These are phyloP conservation scores for Globisporangium mamillatum DNA, from an alignment of 352 stramenopile genomes.

Conservation along the genomic window DNA sequence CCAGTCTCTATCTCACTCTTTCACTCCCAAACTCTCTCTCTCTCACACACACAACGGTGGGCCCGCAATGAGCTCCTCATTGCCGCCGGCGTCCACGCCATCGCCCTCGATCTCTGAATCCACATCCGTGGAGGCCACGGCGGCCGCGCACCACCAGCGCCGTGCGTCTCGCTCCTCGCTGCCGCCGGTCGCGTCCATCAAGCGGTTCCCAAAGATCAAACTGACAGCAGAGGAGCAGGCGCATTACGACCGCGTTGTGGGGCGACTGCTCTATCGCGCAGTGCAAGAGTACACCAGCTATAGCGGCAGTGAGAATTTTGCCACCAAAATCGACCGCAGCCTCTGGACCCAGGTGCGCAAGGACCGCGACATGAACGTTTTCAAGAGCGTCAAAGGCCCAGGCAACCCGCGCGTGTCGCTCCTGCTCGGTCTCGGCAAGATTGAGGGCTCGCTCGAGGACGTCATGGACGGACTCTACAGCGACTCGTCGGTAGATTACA, in stretches of 20 bases:
- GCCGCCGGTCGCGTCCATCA: background rate
- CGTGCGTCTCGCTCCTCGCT: background rate
- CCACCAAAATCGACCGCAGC: conserved; percentile 10
- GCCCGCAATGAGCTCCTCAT: no score
- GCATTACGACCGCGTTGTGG: background rate
- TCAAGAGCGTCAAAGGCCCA: background rate
- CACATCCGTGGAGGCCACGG: no score
- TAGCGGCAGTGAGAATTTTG: background rate
- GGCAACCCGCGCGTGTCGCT: background rate
- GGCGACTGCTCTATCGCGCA: background rate
- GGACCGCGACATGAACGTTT: conserved; percentile 7
- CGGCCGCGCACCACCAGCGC: background rate
- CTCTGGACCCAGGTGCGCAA: conserved; percentile 10
- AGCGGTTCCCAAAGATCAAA: background rate
- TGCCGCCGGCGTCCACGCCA: no score
- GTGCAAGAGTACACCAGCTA: background rate
- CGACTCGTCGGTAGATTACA: conserved; percentile 32
- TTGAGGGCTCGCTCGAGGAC: conserved; percentile 17
- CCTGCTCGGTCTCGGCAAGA: background rate
- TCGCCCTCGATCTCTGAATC: no score
- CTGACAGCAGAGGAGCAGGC: background rate
- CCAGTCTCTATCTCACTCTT: background rate
- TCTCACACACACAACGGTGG: no score
- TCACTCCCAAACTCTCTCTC: background rate
- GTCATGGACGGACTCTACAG: conserved; percentile 41